Evolutionary conservation across 495 filamentous ascomycete genomes (phyloP).

Genomic region (Tetracladium setigerum): DNA sequence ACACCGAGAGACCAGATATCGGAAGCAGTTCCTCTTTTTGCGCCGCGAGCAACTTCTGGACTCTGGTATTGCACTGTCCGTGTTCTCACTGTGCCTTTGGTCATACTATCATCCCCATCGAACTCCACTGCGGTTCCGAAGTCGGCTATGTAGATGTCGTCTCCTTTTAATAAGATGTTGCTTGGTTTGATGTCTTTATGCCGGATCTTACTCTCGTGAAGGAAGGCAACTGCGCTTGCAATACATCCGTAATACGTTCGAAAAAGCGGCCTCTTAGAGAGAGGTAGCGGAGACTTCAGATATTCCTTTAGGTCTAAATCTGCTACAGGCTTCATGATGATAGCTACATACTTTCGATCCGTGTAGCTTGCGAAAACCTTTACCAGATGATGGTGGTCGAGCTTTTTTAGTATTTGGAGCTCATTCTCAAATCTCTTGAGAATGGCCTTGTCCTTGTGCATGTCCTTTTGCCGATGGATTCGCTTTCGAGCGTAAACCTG

Average conservation of each 20-base stretch:
- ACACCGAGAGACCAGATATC: conserved; percentile 96
- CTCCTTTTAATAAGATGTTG: conserved; percentile 35
- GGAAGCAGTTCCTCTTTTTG: conserved; percentile 30
- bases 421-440: conserved; percentile 14
- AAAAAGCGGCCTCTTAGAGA: conserved; percentile 1
- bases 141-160: conserved; percentile 30
- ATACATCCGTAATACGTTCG: conserved; percentile 15
- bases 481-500: conserved; percentile 7
- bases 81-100: conserved; percentile 26
- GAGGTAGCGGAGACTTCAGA: neutral
- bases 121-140: conserved; percentile 31
- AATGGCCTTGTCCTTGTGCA: neutral
- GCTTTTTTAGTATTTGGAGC: conserved; percentile 11
- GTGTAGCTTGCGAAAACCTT: conserved; percentile 9
- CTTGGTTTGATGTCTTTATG: conserved; percentile 42
- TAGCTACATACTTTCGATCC: conserved; percentile 11
- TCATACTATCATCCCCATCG: conserved; percentile 23
- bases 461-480: neutral
- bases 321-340: conserved; percentile 11
- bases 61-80: conserved; percentile 27
- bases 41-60: conserved; percentile 34
- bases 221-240: conserved; percentile 29
- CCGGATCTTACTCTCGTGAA: conserved; percentile 30
- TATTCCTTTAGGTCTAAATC: conserved; percentile 7
- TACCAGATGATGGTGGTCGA: conserved; percentile 12